Conservation (phyloP, 2,329 filamentous ascomycete species). For the Sporothrix pallida region DNA sequence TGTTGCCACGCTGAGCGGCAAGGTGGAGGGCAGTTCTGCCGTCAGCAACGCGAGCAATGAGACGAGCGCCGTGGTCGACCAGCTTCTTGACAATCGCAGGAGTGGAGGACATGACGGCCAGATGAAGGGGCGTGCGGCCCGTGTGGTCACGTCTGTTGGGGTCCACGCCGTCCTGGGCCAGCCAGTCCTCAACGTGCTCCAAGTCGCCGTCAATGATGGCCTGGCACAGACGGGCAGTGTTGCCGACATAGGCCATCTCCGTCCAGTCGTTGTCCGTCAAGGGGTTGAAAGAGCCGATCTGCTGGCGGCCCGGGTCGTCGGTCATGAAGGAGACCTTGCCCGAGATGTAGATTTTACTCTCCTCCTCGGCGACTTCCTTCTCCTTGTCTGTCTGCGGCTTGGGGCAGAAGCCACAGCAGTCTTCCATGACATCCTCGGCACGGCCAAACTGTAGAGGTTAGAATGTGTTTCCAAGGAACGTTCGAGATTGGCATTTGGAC, state of each 20-base stretch:
- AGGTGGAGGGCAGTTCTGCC: slow-evolving; percentile 84
- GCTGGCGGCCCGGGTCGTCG: slow-evolving; percentile 80
- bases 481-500: not conserved
- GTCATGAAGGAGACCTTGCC: slow-evolving; percentile 76
- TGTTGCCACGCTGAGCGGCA: slow-evolving; percentile 71
- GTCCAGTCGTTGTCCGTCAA: slow-evolving; percentile 85
- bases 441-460: slow-evolving; percentile 63
- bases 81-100: slow-evolving; percentile 73
- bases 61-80: slow-evolving; percentile 72
- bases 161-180: slow-evolving; percentile 69
- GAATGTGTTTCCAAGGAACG: not conserved
- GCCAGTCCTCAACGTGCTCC: slow-evolving; percentile 73
- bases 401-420: slow-evolving; percentile 84
- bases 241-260: slow-evolving; percentile 86
- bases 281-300: slow-evolving; percentile 75
- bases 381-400: slow-evolving; percentile 72
- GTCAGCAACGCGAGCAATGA: slow-evolving; percentile 77
- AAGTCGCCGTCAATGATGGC: slow-evolving; percentile 78
- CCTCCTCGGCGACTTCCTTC: slow-evolving; percentile 70
- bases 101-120: slow-evolving; percentile 72
- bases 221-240: slow-evolving; percentile 76
- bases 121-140: slow-evolving; percentile 77
- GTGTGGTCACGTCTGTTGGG: slow-evolving; percentile 78
- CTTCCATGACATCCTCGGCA: slow-evolving; percentile 73
- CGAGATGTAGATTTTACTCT: slow-evolving; percentile 76